These are phyloP conservation scores for Cyclotella cryptica DNA, from an alignment of 108 stramenopile genomes.

Conservation along the genomic window DNA sequence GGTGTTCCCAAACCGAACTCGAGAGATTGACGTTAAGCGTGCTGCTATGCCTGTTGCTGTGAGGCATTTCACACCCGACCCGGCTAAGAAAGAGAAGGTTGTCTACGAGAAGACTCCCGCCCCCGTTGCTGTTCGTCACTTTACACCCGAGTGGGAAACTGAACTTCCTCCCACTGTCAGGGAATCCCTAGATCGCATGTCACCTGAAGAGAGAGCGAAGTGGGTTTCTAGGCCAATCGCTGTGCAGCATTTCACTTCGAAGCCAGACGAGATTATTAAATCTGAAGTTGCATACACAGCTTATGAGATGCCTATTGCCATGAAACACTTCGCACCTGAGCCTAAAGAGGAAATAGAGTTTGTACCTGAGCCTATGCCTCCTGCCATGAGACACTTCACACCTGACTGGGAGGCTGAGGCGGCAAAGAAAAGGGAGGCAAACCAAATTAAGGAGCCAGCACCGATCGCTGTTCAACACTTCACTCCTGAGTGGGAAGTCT, in stretches of 20 bases:
- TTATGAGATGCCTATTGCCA: constrained; percentile 20
- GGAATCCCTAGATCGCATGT: not conserved
- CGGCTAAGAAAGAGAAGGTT: not conserved
- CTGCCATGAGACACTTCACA: constrained; percentile 6
- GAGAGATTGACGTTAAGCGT: constrained; percentile 4
- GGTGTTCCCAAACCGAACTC: not conserved
- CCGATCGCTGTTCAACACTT: constrained; percentile 6
- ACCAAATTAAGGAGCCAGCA: not conserved
- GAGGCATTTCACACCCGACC: not conserved
- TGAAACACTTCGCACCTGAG: constrained; percentile 10
- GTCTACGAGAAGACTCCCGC: not conserved
- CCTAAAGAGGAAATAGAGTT: constrained; percentile 15
- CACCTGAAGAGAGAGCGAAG: constrained; percentile 1
- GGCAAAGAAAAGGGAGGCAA: constrained; percentile 1
- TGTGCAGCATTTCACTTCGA: constrained; percentile 4
- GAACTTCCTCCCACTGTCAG: not conserved
- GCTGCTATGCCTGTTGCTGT: constrained; percentile 13
- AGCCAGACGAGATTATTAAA: not conserved
- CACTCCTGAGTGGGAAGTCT: constrained; percentile 22
- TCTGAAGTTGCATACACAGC: not conserved
- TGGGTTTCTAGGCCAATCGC: constrained; percentile 7
- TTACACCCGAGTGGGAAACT: constrained; percentile 8
- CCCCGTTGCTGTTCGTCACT: not conserved
- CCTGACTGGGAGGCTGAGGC: constrained; percentile 12
- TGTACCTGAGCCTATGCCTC: constrained; percentile 7